Evolutionary conservation across 176 grass and related monocot genomes (phyloP).

Genomic region (Carex pumila): DNA sequence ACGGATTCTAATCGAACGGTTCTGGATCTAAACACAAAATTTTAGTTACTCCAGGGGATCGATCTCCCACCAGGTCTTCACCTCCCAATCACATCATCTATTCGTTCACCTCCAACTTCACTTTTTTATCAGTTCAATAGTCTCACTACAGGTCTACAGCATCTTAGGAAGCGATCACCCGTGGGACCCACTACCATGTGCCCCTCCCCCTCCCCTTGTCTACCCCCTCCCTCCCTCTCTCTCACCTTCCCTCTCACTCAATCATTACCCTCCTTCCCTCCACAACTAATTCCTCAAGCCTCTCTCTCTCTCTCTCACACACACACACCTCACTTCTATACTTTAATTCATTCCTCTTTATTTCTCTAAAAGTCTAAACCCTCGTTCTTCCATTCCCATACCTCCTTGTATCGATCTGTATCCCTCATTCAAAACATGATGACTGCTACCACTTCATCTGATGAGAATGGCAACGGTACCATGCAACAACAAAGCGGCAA

Average conservation of each 20-base stretch:
- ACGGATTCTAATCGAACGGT: too few relatives aligned
- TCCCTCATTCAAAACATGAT: conserved; percentile 7
- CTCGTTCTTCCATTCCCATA: background rate
- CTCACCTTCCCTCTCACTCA: conserved; percentile 1
- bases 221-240: background rate
- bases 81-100: background rate
- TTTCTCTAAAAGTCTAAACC: background rate
- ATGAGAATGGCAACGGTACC: conserved; percentile 12
- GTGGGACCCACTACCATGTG: conserved; percentile 18
- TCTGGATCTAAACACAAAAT: too few relatives aligned
- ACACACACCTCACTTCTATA: background rate
- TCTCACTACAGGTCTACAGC: conserved; percentile 7
- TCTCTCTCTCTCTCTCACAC: background rate
- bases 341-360: background rate
- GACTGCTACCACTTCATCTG: background rate
- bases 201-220: conserved; percentile 17
- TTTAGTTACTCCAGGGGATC: too few relatives aligned
- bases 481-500: conserved; percentile 1
- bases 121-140: conserved; percentile 2
- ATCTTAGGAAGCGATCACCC: background rate
- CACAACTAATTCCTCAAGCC: background rate
- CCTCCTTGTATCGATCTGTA: background rate
- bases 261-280: conserved; percentile 1
- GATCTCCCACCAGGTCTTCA: background rate
- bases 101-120: background rate